Percentiles rank a stretch among this genome's conserved stretches.
Evolutionary conservation across 2,329 filamentous ascomycete genomes (phyloP).

Genomic region (Ophiostoma piceae): DNA sequence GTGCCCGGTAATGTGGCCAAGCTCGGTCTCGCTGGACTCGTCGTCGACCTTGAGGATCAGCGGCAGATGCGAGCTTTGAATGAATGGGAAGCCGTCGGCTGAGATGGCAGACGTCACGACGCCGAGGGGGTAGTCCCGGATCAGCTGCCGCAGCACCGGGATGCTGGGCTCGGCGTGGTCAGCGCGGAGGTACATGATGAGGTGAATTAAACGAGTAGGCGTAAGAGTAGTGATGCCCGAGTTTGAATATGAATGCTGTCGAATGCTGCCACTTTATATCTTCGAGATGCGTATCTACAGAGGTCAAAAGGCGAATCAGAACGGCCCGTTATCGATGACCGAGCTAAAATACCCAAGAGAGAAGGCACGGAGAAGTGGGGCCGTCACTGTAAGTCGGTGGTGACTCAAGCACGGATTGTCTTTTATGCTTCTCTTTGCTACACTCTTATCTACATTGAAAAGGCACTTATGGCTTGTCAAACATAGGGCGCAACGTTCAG

Average conservation of each 20-base stretch:
- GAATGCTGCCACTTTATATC: neutral
- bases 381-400: neutral
- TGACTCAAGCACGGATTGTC: neutral
- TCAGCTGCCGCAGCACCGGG: slow-evolving; percentile 48
- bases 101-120: slow-evolving; percentile 57
- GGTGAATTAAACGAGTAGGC: no score
- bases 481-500: neutral
- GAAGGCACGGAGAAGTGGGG: slow-evolving; percentile 4
- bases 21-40: slow-evolving; percentile 38
- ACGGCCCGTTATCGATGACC: neutral
- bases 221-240: neutral
- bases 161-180: slow-evolving; percentile 49
- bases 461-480: neutral
- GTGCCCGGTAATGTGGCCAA: slow-evolving; percentile 53
- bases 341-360: neutral
- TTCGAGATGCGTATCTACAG: neutral
- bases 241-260: neutral
- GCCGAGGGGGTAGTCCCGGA: slow-evolving; percentile 56
- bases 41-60: slow-evolving; percentile 51
- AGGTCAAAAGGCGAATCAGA: neutral
- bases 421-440: neutral
- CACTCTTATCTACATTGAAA: neutral
- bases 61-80: slow-evolving; percentile 47
- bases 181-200: slow-evolving; percentile 52
- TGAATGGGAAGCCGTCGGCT: slow-evolving; percentile 38